A percentile compares a stretch with the other conserved stretches of the same genome.
These are phyloP conservation scores for Lentinula raphanica DNA, from an alignment of 768 basidiomycete species.

Conservation along the genomic window DNA sequence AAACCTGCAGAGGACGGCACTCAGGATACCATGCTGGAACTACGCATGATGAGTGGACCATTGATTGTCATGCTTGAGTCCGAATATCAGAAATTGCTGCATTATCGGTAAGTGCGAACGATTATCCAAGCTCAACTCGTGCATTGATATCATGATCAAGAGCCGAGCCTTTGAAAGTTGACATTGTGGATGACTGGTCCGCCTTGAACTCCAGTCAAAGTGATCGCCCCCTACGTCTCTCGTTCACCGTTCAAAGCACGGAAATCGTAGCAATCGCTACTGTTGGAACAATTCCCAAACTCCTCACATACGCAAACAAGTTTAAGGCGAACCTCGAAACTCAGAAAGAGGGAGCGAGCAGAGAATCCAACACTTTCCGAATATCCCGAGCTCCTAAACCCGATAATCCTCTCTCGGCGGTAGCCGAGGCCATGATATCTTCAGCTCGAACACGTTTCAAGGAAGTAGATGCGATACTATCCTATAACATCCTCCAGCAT, in stretches of 20 bases:
- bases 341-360: conserved; percentile 71
- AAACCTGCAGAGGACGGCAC: conserved; percentile 26
- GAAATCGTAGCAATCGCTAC: conserved; percentile 65
- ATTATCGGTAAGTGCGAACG: conserved; percentile 59
- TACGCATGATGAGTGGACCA: conserved; percentile 70
- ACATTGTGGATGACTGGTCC: conserved; percentile 82
- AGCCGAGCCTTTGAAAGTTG: conserved; percentile 72
- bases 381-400: conserved; percentile 67
- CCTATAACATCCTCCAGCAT: conserved; percentile 62
- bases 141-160: conserved; percentile 35
- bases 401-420: conserved; percentile 75
- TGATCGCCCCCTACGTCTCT: conserved; percentile 55
- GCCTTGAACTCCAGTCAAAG: conserved; percentile 34
- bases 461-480: conserved; percentile 56
- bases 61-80: conserved; percentile 66
- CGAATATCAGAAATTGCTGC: conserved; percentile 67
- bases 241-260: conserved; percentile 70
- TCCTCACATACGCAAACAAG: conserved; percentile 69
- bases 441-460: conserved; percentile 69
- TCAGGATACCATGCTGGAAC: conserved; percentile 57
- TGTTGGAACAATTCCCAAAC: conserved; percentile 70
- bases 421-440: conserved; percentile 80
- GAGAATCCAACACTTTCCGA: conserved; percentile 75
- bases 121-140: not conserved
- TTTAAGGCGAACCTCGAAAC: conserved; percentile 68